Base-by-base conservation (phyloP, 306 rosid genomes). In the Argentina anserina region DNA sequence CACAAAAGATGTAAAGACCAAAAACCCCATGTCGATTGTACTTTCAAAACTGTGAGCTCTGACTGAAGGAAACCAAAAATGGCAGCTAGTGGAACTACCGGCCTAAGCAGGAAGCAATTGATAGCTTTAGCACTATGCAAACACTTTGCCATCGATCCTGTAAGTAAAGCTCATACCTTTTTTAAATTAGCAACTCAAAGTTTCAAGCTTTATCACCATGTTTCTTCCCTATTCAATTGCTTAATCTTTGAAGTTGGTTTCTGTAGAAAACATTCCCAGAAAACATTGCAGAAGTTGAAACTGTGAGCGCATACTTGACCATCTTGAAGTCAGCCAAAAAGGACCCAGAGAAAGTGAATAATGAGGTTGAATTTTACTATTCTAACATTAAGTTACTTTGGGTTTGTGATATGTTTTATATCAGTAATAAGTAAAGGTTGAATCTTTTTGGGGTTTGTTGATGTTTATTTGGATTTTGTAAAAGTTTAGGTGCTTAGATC, bases 391-490 rank as follows among this genome's bases (percentile, higher is more conserved):
- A 56, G 39, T 18, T 28, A 5, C 31, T 28, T 58, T 41, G 67
- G 42, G 41, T 58, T 58, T 37, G 14, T 18, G 67, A 7, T 11
- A 18, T 17, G 4, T 20, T 40, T 18, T 17, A 0, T 56, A 11
- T 58, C n/a, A 41, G 21, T 42, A 13, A 6, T 9, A 18, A 55
- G 66, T 71, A 26, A 58, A 41, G 15, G 0, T 0, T 49, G 21
- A 21, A 41, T 41, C 21, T 40, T 28, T 62, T 25, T 67, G 50
- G 80, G 65, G 31, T 46, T 36, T 80, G 67, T 79, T 88, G 97
- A 82, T 81, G 69, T 70, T 55, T 81, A 87, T 87, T 79, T 94
- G 96, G 99, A 81, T 88, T 88, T 31, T 50, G 28, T 50, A n/a
- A 1, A 50, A 7, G 56, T n/a, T 50, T 50, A 21, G 58, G 58